Evolutionary conservation across 2,329 filamentous ascomycete species (phyloP).

Genomic region (Fusarium transvaalense): DNA sequence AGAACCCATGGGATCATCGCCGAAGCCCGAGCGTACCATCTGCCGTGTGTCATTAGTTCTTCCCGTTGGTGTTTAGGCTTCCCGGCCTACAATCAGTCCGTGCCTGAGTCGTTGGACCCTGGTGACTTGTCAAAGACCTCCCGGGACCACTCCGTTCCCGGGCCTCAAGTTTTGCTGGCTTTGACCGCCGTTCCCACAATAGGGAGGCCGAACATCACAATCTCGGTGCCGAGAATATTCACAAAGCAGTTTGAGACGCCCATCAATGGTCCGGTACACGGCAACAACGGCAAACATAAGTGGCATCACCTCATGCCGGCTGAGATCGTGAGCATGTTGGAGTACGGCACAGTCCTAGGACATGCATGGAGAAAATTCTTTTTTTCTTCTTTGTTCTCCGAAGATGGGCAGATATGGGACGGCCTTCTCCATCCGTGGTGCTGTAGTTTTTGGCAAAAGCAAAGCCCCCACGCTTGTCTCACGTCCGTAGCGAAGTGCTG

Average conservation of each 20-base stretch:
- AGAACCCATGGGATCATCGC: conserved; percentile 17
- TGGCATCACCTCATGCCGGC: neutral
- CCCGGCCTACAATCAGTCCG: conserved; percentile 12
- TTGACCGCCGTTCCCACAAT: conserved; percentile 34
- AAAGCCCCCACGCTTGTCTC: conserved; percentile 33
- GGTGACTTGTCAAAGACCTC: conserved; percentile 10
- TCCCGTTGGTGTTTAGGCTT: conserved; percentile 17
- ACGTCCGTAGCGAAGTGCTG: conserved; percentile 25
- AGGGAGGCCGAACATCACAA: conserved; percentile 15
- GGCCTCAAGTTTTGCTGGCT: conserved; percentile 14
- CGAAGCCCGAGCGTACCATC: conserved; percentile 24
- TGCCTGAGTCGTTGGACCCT: conserved; percentile 1
- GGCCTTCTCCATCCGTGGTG: conserved; percentile 17
- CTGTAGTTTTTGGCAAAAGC: conserved; percentile 12
- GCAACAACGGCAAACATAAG: conserved; percentile 30
- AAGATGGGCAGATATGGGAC: conserved; percentile 15
- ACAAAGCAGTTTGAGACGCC: conserved; percentile 11
- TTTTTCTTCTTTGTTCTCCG: neutral
- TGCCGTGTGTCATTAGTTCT: conserved; percentile 16
- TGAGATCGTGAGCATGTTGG: conserved; percentile 26
- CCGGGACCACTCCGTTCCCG: conserved; percentile 14
- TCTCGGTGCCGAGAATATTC: conserved; percentile 9
- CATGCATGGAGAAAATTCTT: conserved; percentile 40
- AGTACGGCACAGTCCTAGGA: conserved; percentile 25
- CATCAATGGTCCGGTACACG: neutral